Evolutionary conservation across 2,329 filamentous ascomycete species (phyloP).

Genomic region (Aspergillus caelatus): DNA sequence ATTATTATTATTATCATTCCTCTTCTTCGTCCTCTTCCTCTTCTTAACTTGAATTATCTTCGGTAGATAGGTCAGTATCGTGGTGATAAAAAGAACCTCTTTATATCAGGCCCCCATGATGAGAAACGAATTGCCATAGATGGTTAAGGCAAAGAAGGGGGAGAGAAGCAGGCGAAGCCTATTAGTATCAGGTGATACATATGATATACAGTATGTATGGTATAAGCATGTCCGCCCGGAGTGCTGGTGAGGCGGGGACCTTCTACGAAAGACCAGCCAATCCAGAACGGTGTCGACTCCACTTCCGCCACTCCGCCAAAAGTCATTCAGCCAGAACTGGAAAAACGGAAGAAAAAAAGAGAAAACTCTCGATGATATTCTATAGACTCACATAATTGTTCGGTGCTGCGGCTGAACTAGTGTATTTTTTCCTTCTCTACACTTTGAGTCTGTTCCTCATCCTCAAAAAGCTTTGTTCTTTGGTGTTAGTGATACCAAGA

Average conservation of each 20-base stretch:
- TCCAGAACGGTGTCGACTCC: not conserved
- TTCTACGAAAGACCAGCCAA: not conserved
- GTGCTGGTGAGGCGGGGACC: not conserved
- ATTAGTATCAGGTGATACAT: not conserved
- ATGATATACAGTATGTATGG: not conserved
- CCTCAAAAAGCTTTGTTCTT: not conserved
- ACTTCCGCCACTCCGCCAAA: slow-evolving; percentile 6
- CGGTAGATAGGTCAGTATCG: not conserved
- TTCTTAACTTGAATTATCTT: not conserved
- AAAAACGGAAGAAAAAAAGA: not conserved
- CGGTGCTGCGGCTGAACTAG: not conserved
- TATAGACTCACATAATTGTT: not conserved
- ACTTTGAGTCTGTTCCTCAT: not conserved
- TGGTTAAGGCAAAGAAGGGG: not conserved
- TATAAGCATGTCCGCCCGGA: not conserved
- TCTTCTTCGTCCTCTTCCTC: not conserved
- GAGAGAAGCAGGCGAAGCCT: not conserved
- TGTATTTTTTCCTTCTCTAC: not conserved
- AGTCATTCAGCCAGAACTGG: not conserved
- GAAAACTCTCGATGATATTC: not conserved
- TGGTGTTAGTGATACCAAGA: slow-evolving; percentile 43
- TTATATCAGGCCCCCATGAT: not conserved
- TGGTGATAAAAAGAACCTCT: not conserved
- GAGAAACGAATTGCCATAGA: not conserved
- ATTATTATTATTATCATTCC: no score